These are phyloP conservation scores for Ramalina peruviana DNA, from an alignment of 495 filamentous ascomycete species.

Conservation along the genomic window DNA sequence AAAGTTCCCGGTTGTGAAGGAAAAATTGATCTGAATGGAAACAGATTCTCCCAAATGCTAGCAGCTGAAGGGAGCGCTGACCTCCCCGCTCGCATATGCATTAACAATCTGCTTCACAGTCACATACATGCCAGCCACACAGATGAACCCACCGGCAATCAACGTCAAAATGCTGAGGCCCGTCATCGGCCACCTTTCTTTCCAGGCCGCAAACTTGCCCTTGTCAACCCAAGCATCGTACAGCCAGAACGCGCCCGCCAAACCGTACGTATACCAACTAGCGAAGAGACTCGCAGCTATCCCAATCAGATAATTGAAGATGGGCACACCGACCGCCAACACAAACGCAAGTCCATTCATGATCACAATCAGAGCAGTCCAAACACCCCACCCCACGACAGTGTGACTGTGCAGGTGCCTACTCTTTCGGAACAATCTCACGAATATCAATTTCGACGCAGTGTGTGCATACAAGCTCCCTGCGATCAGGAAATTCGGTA, in stretches of 20 bases:
- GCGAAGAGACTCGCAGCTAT: constrained; percentile 30
- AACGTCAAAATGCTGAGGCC: constrained; percentile 29
- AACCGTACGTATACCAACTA: constrained; percentile 28
- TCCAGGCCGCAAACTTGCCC: constrained; percentile 20
- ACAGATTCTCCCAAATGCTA: background rate
- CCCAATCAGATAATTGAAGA: constrained; percentile 39
- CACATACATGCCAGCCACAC: constrained; percentile 37
- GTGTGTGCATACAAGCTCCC: constrained; percentile 39
- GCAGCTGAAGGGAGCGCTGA: constrained; percentile 15
- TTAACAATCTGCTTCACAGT: constrained; percentile 35
- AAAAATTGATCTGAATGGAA: too few species aligned
- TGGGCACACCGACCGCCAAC: constrained; percentile 37
- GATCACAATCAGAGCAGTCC: constrained; percentile 28
- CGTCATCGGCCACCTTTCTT: constrained; percentile 23
- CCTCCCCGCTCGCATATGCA: constrained; percentile 10
- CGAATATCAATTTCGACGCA: constrained; percentile 36
- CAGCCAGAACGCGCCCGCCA: constrained; percentile 37
- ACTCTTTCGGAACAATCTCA: constrained; percentile 31
- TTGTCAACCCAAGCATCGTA: constrained; percentile 24
- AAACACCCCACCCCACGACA: constrained; percentile 34
- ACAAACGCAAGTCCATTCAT: constrained; percentile 35
- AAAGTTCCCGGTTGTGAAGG: too few species aligned
- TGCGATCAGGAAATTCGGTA: constrained; percentile 30
- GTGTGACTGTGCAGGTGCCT: constrained; percentile 36
- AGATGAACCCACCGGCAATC: constrained; percentile 30